phyloP scores from a whole-genome alignment of 805 yeast genomes.

The Candida morakotiae region DNA sequence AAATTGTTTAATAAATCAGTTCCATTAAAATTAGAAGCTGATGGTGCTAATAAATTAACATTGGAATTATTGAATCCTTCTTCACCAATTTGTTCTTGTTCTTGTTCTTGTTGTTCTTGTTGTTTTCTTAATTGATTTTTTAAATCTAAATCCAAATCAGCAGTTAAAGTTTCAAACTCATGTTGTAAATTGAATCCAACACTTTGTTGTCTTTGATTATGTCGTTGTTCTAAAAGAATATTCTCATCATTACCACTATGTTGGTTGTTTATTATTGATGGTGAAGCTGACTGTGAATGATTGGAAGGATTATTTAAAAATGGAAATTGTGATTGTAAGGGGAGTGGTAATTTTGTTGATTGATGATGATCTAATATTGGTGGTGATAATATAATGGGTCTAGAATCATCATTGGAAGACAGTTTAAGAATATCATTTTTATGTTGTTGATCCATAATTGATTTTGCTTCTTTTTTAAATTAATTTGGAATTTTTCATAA shows the following conservation, averaged over 20 bases:
- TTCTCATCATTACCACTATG: neutral
- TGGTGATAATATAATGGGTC: slow-evolving; percentile 40
- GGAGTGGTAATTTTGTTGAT: slow-evolving; percentile 4
- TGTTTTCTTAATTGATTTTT: slow-evolving; percentile 12
- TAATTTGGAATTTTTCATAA: neutral
- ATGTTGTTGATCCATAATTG: slow-evolving; percentile 9
- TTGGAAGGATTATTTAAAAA: neutral
- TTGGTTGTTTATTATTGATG: neutral
- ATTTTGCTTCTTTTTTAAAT: neutral
- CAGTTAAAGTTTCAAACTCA: slow-evolving; percentile 44
- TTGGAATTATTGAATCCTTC: too few species aligned
- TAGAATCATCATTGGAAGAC: slow-evolving; percentile 5
- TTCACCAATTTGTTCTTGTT: too few species aligned
- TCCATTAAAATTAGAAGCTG: slow-evolving; percentile 9
- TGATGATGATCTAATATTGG: slow-evolving; percentile 31
- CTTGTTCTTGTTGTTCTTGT: neutral
- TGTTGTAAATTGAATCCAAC: slow-evolving; percentile 45
- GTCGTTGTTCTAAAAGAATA: too few species aligned
- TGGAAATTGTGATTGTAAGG: slow-evolving; percentile 1
- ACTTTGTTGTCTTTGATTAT: slow-evolving; percentile 34
- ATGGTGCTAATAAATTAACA: slow-evolving; percentile 13
- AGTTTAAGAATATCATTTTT: neutral
- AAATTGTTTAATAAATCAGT: slow-evolving; percentile 6
- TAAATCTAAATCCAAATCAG: slow-evolving; percentile 43
- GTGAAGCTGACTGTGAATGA: neutral